Evolutionary conservation across 768 basidiomycete genomes (phyloP), one percentile per base, ranked within the genome.

Genomic region (Termitomyces titanicus): DNA sequence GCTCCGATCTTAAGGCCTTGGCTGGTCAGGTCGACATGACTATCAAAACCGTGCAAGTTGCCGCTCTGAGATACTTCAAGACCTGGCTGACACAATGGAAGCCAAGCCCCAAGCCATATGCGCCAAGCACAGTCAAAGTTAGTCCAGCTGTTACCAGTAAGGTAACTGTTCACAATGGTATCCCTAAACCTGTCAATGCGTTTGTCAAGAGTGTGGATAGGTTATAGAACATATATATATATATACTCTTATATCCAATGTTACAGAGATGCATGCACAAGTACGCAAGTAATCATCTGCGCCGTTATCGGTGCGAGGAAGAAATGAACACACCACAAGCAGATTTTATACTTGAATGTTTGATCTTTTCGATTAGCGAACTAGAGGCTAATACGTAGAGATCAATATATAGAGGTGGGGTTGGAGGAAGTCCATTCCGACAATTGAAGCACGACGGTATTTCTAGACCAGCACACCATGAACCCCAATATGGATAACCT

Each of bases 81-180:
- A 65, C 47, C 3, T 89, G 86, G 86, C 71, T 88, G n/a, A 62
- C 72, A n/a, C 69, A 72, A 18, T 79, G 73, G 73, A 65, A 64
- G 40, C 69, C 69, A 10, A 53, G 55, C 7, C 48, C 53, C 38
- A 39, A 47, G 13, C 38, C 49, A 24, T 43, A 40, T 25, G n/a
- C 42, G 17, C 51, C 49, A 13, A 55, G 5, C 20, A 17, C 33
- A 27, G 24, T 42, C 7, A 35, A 38, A 46, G 18, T 24, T 27
- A 48, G 38, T 24, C 54, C 44, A 13, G 42, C 43, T 25, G n/a
- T 8, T 43, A 25, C 52, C 18, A 37, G 22, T 24, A 53, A 55
- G 35, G 44, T 38, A 3, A 33, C 52, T 12, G 25, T 37, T 24
- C 24, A 44, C 12, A 18, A 42, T 2, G 46, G 40, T 33, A 7